Base-by-base conservation (phyloP, 2,329 filamentous ascomycete genomes). In the Xylariaceae sp. region DNA sequence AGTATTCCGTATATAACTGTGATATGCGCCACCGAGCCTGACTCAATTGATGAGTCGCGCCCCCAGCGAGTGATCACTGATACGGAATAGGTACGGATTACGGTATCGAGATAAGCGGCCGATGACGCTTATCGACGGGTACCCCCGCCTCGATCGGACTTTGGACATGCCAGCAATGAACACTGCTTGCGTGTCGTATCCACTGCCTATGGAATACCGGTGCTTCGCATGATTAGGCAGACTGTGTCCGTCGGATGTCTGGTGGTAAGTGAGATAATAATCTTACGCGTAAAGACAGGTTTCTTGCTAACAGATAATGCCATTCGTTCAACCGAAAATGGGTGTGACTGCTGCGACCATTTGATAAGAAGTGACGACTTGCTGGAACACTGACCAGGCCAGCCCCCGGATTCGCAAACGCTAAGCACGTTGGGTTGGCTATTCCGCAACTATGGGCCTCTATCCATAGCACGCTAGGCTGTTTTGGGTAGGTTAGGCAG, bases 61-160 rank as follows among this genome's bases (percentile, higher is more conserved):
- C 23, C 23, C 23, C 23, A 30, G 23, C 5, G 23, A 5, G 23
- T 30, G 23, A 30, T 30, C 23, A 30, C 23, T 30, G 23, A 30
- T 30, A 30, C 23, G 23, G 23, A 30, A 30, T 30, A 30, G 23
- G 23, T 30, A 30, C 23, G 23, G 23, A 30, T 30, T 30, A 30
- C 23, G 23, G 4, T 30, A 30, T 30, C 23, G 5, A 13, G 9
- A 39, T 9, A 8, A 13, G 49, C 34, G 44, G 39, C 4, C 13
- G 56, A 64, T 64, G 62, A 64, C 62, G 62, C 61, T 65, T 63
- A 65, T 65, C 61, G 58, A 17, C 10, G 17, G n/a, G 11, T 35
- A 13, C 55, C 56, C 61, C 63, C 63, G 53, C 63, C 57, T 52
- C 59, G 62, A 64, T 63, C 63, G 61, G 61, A 56, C 63, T 61